Base-by-base conservation (phyloP, 345 rosid genomes). In the Microcos paniculata region DNA sequence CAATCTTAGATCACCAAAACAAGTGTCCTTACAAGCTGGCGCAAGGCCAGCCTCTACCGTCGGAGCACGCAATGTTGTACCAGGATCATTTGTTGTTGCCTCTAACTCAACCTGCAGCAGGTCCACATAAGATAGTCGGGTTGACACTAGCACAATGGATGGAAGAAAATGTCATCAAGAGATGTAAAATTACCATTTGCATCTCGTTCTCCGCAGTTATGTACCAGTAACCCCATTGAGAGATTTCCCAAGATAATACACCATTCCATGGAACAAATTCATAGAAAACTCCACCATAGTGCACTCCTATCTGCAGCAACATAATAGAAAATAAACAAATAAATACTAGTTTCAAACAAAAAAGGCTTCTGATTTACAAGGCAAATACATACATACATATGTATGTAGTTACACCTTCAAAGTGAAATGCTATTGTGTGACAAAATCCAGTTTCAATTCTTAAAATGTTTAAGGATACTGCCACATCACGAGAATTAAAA, bases 191-290 rank as follows among this genome's bases (percentile, higher is more conserved):
- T 89, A 93, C 98, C 92, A 86, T 56, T 80, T 90, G 92, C 30
- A 82, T 85, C 74, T 83, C 89, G 40, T 91, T 95, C 82, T 91
- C 97, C 11, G 92, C 99, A 46, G 89, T 66, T 46, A 93, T 84
- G 79, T 84, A 80, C 99, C 98, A 95, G 84, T 61, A 80, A 73
- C 99, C 98, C 99, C 99, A 95, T 58, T 79, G 84, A 83, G 87
- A 55, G 78, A 89, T 78, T 79, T 95, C 97, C 98, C 98, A 95
- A 55, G 74, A 83, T 53, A 93, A 79, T 83, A 84, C 82, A 67
- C 92, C 94, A 55, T 87, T 90, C 98, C 98, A 95, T 15, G 99
- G 98, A 76, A 91, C 98, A 86, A 95, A 95, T 87, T 95, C 98
- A 73, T 86, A 91, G 68, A 95, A 81, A 33, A 78, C 75, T 59